A percentile compares a stretch with the other conserved stretches of the same genome.
phyloP scores from a whole-genome alignment of 192 early-diverging fungal species.

The Coemansia sp. region DNA sequence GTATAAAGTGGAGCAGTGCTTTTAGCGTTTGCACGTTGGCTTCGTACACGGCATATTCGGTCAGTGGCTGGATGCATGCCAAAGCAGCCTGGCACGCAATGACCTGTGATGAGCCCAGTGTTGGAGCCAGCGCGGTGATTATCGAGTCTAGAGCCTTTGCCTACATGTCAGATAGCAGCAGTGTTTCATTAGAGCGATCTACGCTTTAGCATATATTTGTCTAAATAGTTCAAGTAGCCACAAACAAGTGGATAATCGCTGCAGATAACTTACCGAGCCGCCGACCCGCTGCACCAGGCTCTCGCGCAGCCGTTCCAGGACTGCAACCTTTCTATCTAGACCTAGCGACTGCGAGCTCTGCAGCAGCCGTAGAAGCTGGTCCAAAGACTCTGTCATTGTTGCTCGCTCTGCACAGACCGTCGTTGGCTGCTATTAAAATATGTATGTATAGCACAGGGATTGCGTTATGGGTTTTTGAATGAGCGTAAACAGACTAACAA shows the following conservation, averaged over 20 bases:
- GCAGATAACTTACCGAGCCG: conserved; percentile 38
- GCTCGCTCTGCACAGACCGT: not conserved
- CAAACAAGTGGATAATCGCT: conserved; percentile 2
- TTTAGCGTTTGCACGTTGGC: conserved; percentile 18
- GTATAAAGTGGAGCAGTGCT: conserved; percentile 42
- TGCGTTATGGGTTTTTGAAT: not conserved
- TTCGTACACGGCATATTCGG: conserved; percentile 22
- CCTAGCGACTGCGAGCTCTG: conserved; percentile 31
- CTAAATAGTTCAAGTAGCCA: not conserved
- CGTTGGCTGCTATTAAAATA: not conserved
- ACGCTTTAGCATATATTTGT: not conserved
- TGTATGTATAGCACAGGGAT: not conserved
- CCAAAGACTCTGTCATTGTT: conserved; percentile 45
- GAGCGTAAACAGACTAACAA: not conserved
- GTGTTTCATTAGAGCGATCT: not conserved
- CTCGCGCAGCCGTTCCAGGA: conserved; percentile 30
- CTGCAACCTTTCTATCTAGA: conserved; percentile 28
- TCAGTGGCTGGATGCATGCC: conserved; percentile 34
- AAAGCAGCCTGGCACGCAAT: conserved; percentile 52
- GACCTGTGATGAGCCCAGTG: conserved; percentile 50
- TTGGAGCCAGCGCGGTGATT: conserved; percentile 32
- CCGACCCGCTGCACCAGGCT: conserved; percentile 18
- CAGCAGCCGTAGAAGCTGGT: conserved; percentile 34
- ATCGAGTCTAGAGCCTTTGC: conserved; percentile 45
- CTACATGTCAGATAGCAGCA: conserved; percentile 13